A percentile compares a stretch with the other conserved stretches of the same genome.
Evolutionary conservation across 2,329 filamentous ascomycete genomes (phyloP).

Genomic region (Ceratocystis colombiana): DNA sequence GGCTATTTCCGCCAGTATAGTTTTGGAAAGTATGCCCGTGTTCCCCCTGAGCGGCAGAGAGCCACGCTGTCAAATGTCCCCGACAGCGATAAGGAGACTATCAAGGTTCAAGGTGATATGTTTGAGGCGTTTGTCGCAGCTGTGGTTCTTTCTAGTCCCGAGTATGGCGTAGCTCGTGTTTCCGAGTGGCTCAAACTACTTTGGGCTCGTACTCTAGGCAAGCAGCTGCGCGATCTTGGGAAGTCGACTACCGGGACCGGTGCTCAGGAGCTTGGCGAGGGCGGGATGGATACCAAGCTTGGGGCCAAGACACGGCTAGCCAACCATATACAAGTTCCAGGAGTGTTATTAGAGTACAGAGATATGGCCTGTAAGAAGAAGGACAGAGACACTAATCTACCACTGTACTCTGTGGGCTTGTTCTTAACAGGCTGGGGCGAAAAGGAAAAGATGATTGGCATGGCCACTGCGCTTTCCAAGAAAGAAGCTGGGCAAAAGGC

Average conservation of each 20-base stretch:
- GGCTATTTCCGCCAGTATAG: slow-evolving; percentile 60
- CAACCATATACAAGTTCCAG: slow-evolving; percentile 45
- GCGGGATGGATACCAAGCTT: slow-evolving; percentile 23
- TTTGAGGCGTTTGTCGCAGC: slow-evolving; percentile 88
- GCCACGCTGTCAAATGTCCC: slow-evolving; percentile 32
- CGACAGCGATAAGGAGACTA: slow-evolving; percentile 43
- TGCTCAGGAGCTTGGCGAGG: slow-evolving; percentile 32
- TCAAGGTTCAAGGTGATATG: slow-evolving; percentile 72
- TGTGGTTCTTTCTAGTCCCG: slow-evolving; percentile 56
- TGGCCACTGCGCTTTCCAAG: slow-evolving; percentile 55
- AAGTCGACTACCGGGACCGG: slow-evolving; percentile 4
- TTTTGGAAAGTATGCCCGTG: slow-evolving; percentile 53
- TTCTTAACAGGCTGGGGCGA: slow-evolving; percentile 62
- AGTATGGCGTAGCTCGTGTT: slow-evolving; percentile 50
- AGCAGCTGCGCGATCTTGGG: slow-evolving; percentile 39
- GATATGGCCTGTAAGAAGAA: slow-evolving; percentile 44
- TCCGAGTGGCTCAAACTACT: slow-evolving; percentile 63
- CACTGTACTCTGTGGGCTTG: slow-evolving; percentile 52
- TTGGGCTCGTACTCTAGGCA: slow-evolving; percentile 56
- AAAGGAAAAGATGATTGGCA: slow-evolving; percentile 50
- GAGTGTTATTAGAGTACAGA: slow-evolving; percentile 51
- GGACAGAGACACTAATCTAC: slow-evolving; percentile 44
- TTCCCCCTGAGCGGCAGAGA: slow-evolving; percentile 36
- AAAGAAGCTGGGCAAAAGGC: slow-evolving; percentile 59
- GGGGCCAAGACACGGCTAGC: slow-evolving; percentile 44